These are phyloP conservation scores for Lasiodiplodia sp. DNA, from an alignment of 2,329 filamentous ascomycete genomes.

Conservation along the genomic window DNA sequence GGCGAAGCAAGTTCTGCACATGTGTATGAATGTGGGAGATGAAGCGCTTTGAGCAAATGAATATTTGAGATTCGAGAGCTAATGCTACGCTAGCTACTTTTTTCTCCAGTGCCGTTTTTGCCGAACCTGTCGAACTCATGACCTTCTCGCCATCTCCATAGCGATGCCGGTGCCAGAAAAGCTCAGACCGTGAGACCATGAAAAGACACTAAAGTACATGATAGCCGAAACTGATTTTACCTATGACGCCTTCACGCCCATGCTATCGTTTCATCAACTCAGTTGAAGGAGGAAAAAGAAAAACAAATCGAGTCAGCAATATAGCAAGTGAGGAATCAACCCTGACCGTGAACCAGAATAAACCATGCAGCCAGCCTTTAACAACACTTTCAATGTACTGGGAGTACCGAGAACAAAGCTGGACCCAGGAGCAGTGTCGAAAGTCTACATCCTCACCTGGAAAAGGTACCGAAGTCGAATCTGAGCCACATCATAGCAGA, in stretches of 20 bases:
- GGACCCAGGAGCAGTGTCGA: neutral
- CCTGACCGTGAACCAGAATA: neutral
- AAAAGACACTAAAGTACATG: neutral
- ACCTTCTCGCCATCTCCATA: neutral
- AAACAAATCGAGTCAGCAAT: neutral
- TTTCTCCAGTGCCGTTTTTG: neutral
- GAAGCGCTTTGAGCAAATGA: neutral
- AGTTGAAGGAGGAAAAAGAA: neutral
- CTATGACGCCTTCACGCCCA: neutral
- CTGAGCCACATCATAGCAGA: conserved; percentile 73
- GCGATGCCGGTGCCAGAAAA: neutral
- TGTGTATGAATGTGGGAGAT: neutral
- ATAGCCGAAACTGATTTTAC: neutral
- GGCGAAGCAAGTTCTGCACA: too few relatives aligned
- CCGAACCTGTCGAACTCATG: neutral
- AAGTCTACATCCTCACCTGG: conserved; percentile 57
- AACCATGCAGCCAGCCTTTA: neutral
- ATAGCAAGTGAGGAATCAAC: neutral
- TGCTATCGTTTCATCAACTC: neutral
- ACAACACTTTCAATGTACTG: neutral
- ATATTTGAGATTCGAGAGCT: neutral
- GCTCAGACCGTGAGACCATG: neutral
- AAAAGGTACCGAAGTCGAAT: conserved; percentile 75
- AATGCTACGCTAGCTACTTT: neutral
- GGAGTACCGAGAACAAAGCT: neutral